A percentile compares a stretch with the other conserved stretches of the same genome.
These are phyloP conservation scores for Trypanosoma avium DNA, from an alignment of 208 protist genomes.

Conservation along the genomic window DNA sequence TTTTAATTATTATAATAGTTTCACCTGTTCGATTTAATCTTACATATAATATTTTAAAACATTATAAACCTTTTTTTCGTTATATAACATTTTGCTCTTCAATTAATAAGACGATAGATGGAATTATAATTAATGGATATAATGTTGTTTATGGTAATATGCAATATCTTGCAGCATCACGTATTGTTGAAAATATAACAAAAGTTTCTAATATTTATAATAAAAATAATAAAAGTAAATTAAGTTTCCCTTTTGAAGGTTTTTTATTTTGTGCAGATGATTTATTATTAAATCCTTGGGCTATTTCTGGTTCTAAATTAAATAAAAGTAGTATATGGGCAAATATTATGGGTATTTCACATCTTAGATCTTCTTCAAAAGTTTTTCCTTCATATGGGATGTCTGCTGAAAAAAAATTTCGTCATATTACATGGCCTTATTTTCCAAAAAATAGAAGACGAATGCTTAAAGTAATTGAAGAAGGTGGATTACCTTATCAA, in stretches of 20 bases:
- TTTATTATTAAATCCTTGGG: background rate
- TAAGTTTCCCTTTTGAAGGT: background rate
- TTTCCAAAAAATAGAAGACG: background rate
- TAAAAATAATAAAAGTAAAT: background rate
- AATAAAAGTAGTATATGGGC: background rate
- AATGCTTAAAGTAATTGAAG: background rate
- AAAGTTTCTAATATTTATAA: background rate
- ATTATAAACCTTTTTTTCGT: background rate
- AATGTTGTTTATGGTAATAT: background rate
- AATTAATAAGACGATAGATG: background rate
- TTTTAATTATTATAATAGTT: background rate
- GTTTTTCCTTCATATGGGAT: background rate
- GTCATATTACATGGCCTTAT: background rate
- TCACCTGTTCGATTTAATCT: background rate
- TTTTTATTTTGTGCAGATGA: background rate
- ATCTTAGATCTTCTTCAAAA: background rate
- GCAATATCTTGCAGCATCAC: background rate
- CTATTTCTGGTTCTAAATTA: background rate
- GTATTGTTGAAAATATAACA: background rate
- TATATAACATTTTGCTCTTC: background rate
- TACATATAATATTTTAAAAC: background rate
- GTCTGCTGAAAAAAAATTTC: background rate
- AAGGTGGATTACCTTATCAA: background rate
- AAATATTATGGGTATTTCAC: background rate
- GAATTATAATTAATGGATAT: background rate